A percentile compares a stretch with the other conserved stretches of the same genome.
phyloP scores from a whole-genome alignment of 2,329 filamentous ascomycete genomes.

The Aureobasidium sp. region DNA sequence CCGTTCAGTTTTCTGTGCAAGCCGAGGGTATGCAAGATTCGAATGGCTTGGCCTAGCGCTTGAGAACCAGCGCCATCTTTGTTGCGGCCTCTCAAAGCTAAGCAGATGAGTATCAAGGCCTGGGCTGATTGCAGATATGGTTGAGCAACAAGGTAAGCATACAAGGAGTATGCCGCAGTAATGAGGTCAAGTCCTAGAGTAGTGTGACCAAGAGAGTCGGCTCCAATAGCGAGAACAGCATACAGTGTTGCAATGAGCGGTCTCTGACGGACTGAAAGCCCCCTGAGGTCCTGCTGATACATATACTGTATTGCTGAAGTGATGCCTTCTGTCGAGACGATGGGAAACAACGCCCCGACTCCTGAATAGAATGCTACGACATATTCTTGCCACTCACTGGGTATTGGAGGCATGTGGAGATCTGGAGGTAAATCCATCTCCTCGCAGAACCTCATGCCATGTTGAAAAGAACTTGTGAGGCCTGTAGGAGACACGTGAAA shows the following conservation, averaged over 20 bases:
- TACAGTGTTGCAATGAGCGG: not conserved
- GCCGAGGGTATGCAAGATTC: not conserved
- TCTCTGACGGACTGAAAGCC: not conserved
- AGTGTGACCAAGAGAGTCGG: not conserved
- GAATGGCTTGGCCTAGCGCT: conserved; percentile 7
- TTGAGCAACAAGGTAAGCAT: not conserved
- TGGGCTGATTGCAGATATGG: conserved; percentile 3
- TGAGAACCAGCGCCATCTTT: conserved; percentile 7
- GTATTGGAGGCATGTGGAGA: not conserved
- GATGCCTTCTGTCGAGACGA: not conserved
- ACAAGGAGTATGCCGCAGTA: conserved; percentile 1
- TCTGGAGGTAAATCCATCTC: conserved; percentile 2
- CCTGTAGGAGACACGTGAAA: not conserved
- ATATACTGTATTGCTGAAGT: not conserved
- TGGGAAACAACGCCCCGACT: not conserved
- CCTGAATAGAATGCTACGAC: not conserved
- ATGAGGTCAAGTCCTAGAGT: not conserved
- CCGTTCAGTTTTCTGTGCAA: not conserved
- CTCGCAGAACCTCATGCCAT: conserved; percentile 13
- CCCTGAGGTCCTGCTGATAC: not conserved
- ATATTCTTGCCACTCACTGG: not conserved
- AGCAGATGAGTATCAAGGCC: not conserved
- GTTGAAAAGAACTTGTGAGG: conserved; percentile 3
- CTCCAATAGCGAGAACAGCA: conserved; percentile 4
- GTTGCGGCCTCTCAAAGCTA: conserved; percentile 1